Base-by-base conservation (phyloP, 495 filamentous ascomycete species). In the Letharia columbiana region DNA sequence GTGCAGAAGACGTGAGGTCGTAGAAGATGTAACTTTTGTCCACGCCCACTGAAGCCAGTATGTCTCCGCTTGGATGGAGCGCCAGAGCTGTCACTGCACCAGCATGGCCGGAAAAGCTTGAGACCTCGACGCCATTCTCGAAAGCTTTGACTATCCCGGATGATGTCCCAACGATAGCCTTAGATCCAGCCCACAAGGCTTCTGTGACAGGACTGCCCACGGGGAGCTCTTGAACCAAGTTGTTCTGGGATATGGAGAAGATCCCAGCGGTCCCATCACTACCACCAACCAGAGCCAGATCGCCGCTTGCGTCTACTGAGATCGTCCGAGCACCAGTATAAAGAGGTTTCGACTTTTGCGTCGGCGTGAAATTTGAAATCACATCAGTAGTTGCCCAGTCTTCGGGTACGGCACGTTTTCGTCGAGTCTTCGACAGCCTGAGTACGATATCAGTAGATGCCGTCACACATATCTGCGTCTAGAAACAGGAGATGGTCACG, bases 1-100 rank as follows among this genome's bases (percentile, higher is more conserved):
- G 80, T 66, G 85, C 82, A 68, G 83, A 78, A 12, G 79, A 83
- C 40, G 82, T 75, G 65, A 96, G 75, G 73, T 98, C 92, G 73
- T 97, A 96, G 69, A 97, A 84, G 5, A 94, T 85, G 71, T 91
- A 94, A 77, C 90, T 94, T 82, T 96, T 97, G 74, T 98, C 94
- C 6, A 85, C 83, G 60, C 94, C 94, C 40, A 92, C 86, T 0
- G 92, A 96, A 13, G 89, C 92, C 31, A 96, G 78, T 67, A 98
- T 87, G 31, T 91, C 86, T 41, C 86, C 89, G 74, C 89, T 88
- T 3, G 94, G 89, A 75, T 98, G 95, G 5, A 94, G 73, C 28
- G 91, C 84, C 49, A 98, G 75, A 5, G 85, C 89, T 9, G 86
- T 91, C 3, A 86, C 89, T 42, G 87, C 82, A 17, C 94, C 95